Evolutionary conservation across 306 rosid genomes (phyloP).

Genomic region (Lagenaria siceraria): DNA sequence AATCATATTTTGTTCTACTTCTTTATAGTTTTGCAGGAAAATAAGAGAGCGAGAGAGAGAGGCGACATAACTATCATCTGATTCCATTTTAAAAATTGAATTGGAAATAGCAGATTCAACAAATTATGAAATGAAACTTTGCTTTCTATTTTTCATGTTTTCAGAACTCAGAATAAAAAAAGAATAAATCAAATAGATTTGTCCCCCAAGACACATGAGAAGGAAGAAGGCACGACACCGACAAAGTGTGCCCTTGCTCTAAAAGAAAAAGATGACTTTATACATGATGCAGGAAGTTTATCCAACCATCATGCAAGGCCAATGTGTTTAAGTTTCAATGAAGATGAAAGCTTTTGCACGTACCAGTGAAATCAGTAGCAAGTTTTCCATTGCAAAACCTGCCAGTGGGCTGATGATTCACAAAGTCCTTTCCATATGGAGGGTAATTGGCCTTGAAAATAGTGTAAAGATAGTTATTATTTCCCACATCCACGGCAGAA

Average conservation of each 20-base stretch:
- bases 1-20: neutral
- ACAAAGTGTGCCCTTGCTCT: neutral
- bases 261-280: neutral
- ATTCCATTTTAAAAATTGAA: neutral
- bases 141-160: neutral
- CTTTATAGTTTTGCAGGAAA: neutral
- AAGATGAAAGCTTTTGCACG: neutral
- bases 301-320: neutral
- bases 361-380: slow-evolving; percentile 92
- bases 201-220: neutral
- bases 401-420: slow-evolving; percentile 74
- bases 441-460: slow-evolving; percentile 78
- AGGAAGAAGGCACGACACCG: neutral
- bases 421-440: slow-evolving; percentile 94
- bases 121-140: neutral
- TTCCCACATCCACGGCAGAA: slow-evolving; percentile 86
- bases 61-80: neutral
- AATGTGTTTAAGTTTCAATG: neutral
- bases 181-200: neutral
- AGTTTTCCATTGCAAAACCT: slow-evolving; percentile 91
- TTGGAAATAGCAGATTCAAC: neutral
- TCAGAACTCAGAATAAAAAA: neutral
- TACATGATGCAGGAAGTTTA: neutral
- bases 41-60: neutral
- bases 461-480: slow-evolving; percentile 67